Evolutionary conservation across 192 early-diverging fungal genomes (phyloP).

Genomic region (Coemansia sp.): DNA sequence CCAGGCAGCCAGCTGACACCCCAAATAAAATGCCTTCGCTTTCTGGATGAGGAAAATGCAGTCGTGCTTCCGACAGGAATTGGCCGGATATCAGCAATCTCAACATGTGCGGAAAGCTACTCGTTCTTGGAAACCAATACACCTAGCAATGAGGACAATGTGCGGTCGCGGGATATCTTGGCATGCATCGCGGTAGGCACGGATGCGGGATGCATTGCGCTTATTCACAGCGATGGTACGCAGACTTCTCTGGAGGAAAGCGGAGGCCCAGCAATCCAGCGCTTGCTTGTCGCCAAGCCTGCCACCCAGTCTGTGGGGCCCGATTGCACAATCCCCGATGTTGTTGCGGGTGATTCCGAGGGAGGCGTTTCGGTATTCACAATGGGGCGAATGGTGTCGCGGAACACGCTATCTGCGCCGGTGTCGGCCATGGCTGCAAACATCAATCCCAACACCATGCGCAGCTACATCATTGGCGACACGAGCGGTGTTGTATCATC

Average conservation of each 20-base stretch:
- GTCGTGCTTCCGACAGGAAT: conserved; percentile 13
- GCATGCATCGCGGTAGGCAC: conserved; percentile 30
- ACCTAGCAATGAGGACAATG: not conserved
- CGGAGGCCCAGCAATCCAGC: conserved; percentile 26
- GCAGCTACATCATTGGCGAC: conserved; percentile 38
- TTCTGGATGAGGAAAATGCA: not conserved
- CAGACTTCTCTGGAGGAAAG: conserved; percentile 13
- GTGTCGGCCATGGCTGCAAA: conserved; percentile 28
- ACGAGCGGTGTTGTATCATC: conserved; percentile 33
- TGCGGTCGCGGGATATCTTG: not conserved
- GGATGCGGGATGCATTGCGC: conserved; percentile 17
- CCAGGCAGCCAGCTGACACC: not conserved
- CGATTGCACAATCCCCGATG: conserved; percentile 4
- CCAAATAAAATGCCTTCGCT: not conserved
- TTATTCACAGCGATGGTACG: conserved; percentile 12
- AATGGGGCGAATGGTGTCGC: conserved; percentile 33
- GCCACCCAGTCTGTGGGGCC: not conserved
- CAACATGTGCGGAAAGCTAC: conserved; percentile 13
- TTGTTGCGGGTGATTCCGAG: conserved; percentile 37
- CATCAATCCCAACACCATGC: conserved; percentile 30
- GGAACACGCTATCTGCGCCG: conserved; percentile 25
- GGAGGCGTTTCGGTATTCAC: conserved; percentile 26
- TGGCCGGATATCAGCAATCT: conserved; percentile 15
- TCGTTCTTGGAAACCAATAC: not conserved
- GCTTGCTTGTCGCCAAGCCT: conserved; percentile 11